Evolutionary conservation across 2,329 filamentous ascomycete genomes (phyloP).

Genomic region (Coniella lustricola): DNA sequence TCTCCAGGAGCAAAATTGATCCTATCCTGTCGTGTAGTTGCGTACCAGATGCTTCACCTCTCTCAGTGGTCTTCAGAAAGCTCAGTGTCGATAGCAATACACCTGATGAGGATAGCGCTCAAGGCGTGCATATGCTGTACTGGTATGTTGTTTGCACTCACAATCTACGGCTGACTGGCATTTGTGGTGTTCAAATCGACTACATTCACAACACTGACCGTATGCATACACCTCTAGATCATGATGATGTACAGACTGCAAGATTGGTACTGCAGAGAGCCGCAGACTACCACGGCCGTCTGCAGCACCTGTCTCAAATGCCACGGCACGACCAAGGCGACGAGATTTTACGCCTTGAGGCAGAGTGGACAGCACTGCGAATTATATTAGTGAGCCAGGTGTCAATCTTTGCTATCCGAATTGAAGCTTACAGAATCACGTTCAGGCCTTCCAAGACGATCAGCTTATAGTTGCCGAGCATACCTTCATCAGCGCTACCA

Average conservation of each 20-base stretch:
- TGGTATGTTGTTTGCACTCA: conserved; percentile 27
- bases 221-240: conserved; percentile 28
- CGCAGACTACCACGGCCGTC: conserved; percentile 44
- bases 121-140: conserved; percentile 60
- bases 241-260: conserved; percentile 49
- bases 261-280: conserved; percentile 57
- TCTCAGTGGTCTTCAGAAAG: conserved; percentile 33
- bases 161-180: no score
- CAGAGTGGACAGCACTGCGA: conserved; percentile 60
- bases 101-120: conserved; percentile 60
- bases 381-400: conserved; percentile 53
- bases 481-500: conserved; percentile 58
- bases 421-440: conserved; percentile 5
- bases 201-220: conserved; percentile 19
- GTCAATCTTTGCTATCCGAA: conserved; percentile 7
- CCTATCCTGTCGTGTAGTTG: conserved; percentile 42
- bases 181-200: no score
- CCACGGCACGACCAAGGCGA: conserved; percentile 25
- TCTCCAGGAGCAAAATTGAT: conserved; percentile 25
- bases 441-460: conserved; percentile 66
- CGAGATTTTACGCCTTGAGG: conserved; percentile 34
- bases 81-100: conserved; percentile 31
- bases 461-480: conserved; percentile 71
- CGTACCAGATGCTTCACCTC: conserved; percentile 61
- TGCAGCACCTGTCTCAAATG: conserved; percentile 26